These are phyloP conservation scores for Tagetes erecta DNA, from an alignment of 129 eudicot species.

Conservation along the genomic window DNA sequence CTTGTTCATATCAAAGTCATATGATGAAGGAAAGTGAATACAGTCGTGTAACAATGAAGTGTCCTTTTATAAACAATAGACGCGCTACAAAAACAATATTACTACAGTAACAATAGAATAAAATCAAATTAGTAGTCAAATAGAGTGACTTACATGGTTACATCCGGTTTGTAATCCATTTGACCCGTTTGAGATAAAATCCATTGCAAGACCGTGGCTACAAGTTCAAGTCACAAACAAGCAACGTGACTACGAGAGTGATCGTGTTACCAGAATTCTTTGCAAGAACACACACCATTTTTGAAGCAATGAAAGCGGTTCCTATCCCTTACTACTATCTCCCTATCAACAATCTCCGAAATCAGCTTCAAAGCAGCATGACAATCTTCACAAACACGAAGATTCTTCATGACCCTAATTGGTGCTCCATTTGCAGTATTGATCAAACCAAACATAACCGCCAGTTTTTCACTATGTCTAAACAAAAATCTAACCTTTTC, in stretches of 20 bases:
- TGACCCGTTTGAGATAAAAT: constrained; percentile 4
- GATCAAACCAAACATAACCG: constrained; percentile 53
- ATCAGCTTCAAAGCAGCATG: constrained; percentile 58
- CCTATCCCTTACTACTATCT: constrained; percentile 55
- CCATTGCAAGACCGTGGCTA: background rate
- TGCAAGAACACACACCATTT: constrained; percentile 59
- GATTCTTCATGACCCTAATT: constrained; percentile 55
- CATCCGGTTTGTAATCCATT: background rate
- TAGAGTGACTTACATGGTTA: no score
- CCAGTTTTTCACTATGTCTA: constrained; percentile 59
- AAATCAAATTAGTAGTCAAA: no score
- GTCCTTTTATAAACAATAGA: no score
- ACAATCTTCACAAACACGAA: constrained; percentile 64
- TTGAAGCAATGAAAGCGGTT: constrained; percentile 55
- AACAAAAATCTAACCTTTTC: constrained; percentile 44
- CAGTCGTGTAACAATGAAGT: no score
- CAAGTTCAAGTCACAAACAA: background rate
- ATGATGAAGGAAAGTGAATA: no score
- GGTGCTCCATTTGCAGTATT: constrained; percentile 41
- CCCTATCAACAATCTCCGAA: constrained; percentile 44
- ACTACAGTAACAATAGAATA: no score
- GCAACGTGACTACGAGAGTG: background rate
- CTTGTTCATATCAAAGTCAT: no score
- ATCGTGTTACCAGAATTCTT: constrained; percentile 46
- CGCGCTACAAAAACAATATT: no score